phyloP scores from a whole-genome alignment of 1,284 basidiomycete genomes.

The Xerocomus minutiporus region DNA sequence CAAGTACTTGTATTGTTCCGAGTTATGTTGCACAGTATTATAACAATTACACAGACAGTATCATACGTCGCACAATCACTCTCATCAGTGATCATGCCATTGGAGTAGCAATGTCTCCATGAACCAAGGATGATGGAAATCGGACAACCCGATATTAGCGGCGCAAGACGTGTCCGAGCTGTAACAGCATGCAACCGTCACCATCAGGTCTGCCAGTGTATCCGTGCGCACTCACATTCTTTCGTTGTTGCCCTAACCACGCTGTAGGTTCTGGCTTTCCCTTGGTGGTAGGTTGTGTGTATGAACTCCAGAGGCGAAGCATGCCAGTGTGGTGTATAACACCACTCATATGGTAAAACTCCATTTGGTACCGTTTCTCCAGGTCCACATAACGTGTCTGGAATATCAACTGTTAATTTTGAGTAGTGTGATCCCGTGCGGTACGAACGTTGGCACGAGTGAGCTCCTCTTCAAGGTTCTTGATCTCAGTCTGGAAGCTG shows the following conservation, averaged over 20 bases:
- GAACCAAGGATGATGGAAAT: conserved; percentile 2
- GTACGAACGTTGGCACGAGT: conserved; percentile 51
- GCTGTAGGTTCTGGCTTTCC: conserved; percentile 42
- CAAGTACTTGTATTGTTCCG: background rate
- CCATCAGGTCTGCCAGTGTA: background rate
- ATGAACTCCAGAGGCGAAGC: conserved; percentile 52
- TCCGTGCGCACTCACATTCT: conserved; percentile 37
- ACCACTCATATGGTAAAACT: conserved; percentile 78
- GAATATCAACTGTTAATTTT: background rate
- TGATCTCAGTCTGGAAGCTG: conserved; percentile 65
- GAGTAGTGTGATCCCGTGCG: background rate
- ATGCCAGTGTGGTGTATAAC: conserved; percentile 70
- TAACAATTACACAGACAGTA: conserved; percentile 2
- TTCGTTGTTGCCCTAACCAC: conserved; percentile 61
- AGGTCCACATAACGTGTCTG: conserved; percentile 50
- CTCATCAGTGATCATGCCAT: background rate
- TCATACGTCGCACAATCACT: conserved; percentile 1
- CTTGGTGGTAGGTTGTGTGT: conserved; percentile 39
- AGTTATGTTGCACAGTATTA: background rate
- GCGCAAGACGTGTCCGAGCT: conserved; percentile 29
- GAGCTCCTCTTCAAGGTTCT: conserved; percentile 68
- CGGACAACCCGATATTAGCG: conserved; percentile 15
- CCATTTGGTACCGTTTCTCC: conserved; percentile 61
- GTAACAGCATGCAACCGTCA: conserved; percentile 1
- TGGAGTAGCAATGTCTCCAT: background rate